Evolutionary conservation across 495 filamentous ascomycete genomes (phyloP), one percentile per base, ranked within the genome.

Genomic region (Tuber microsphaerosporum): DNA sequence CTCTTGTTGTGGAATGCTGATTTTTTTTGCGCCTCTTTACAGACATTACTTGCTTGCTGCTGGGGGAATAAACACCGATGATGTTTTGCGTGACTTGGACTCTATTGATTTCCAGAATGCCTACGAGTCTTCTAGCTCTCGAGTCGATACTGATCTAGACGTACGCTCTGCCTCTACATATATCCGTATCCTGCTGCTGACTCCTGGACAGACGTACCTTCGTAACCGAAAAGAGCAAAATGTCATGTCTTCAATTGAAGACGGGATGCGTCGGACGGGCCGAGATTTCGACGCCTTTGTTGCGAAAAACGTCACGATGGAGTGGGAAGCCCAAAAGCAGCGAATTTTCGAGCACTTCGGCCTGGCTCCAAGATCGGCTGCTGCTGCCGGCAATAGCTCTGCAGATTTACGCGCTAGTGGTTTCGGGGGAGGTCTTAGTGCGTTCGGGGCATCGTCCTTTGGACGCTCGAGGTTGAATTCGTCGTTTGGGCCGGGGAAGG

Each of bases 301-400:
- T 69, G 95, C 97, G 82, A 94, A 97, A 78, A 94, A 95, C 81
- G 91, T 97, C 10, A 92, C 93, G 12, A 90, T 95, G 86, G 92
- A 97, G 83, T 98, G 94, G 94, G 93, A 98, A 74, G 89, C 91
- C 9, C 95, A 98, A 84, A 90, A 94, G 51, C 92, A 91, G 82
- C 90, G 90, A 73, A 97, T 98, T 72, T 97, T 97, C 83, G 89
- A 97, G 80, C 95, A 99, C 82, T 98, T 99, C 83, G 95, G 95
- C 12, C 91, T 99, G 61, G 91, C 88, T 75, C 87, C 90, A 12
- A 89, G 87, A 77, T 65, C 70, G 7, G 22, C 80, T 37, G 48
- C 72, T n/a, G 73, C 77, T 10, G 88, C 90, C 68, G 86, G 87
- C 14, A 71, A 82, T 42, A 78, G 84, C 72, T 82, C 82, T 73